Conservation (phyloP, 2,329 filamentous ascomycete species). For the Hymenoscyphus scutula region DNA sequence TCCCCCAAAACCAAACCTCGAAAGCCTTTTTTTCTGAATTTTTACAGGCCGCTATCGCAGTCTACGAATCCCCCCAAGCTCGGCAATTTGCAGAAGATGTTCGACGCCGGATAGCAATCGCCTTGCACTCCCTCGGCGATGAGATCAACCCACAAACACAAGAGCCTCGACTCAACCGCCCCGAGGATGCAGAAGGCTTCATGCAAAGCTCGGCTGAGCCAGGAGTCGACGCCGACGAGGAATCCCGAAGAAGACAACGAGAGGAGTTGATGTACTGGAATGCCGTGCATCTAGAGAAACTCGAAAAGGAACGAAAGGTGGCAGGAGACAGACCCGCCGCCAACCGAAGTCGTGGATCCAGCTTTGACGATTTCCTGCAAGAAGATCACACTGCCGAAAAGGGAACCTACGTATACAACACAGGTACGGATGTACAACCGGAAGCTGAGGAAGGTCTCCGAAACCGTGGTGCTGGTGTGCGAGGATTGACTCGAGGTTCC, state of each 20-base stretch:
- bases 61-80: constrained; percentile 64
- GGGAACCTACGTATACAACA: constrained; percentile 58
- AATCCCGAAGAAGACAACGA: constrained; percentile 57
- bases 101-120: constrained; percentile 59
- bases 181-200: constrained; percentile 65
- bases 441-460: constrained; percentile 45
- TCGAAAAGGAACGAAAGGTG: constrained; percentile 38
- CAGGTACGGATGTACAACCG: constrained; percentile 46
- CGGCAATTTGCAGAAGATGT: constrained; percentile 60
- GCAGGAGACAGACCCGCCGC: constrained; percentile 28
- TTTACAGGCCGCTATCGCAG: constrained; percentile 37
- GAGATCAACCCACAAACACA: constrained; percentile 42
- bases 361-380: constrained; percentile 59
- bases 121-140: constrained; percentile 58
- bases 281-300: constrained; percentile 50
- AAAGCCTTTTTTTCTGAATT: constrained; percentile 16
- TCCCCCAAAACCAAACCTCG: background rate
- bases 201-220: constrained; percentile 49
- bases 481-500: constrained; percentile 44
- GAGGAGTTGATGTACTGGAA: constrained; percentile 69
- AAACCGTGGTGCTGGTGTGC: constrained; percentile 47
- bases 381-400: constrained; percentile 51
- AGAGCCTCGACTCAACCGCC: constrained; percentile 60
- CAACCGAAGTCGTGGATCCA: constrained; percentile 31
- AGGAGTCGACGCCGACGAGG: constrained; percentile 61